Evolutionary conservation across 2,329 filamentous ascomycete species (phyloP).

Genomic region (Mollisia scopiformis): DNA sequence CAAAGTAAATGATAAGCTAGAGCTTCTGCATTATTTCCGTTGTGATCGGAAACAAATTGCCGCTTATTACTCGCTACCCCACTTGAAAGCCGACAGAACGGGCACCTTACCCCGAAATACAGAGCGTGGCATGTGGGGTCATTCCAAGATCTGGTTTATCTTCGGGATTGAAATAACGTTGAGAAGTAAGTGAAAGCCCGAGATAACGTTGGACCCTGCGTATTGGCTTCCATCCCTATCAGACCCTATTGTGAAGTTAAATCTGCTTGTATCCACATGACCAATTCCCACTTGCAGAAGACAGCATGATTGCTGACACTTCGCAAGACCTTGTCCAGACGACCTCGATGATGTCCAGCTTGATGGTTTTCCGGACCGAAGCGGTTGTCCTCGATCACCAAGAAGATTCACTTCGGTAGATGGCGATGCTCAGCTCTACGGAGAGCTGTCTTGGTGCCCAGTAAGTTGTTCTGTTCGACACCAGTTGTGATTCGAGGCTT

Average conservation of each 20-base stretch:
- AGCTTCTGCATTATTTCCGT: neutral
- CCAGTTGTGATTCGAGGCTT: neutral
- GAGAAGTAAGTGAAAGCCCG: neutral
- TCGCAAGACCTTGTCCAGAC: too few species aligned
- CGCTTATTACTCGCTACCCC: neutral
- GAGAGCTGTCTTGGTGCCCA: too few species aligned
- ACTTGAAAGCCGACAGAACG: neutral
- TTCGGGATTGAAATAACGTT: neutral
- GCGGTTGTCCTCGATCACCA: too few species aligned
- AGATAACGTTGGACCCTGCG: neutral
- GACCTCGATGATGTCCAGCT: too few species aligned
- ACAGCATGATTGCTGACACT: too few species aligned
- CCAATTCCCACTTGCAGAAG: too few species aligned
- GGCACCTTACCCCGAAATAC: neutral
- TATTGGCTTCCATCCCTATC: neutral
- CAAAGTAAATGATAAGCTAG: neutral
- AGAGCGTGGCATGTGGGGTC: neutral
- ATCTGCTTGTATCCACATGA: too few species aligned
- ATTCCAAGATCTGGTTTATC: neutral
- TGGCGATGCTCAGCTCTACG: too few species aligned
- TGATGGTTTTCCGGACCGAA: too few species aligned
- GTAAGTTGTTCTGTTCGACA: too few species aligned
- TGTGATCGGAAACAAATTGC: neutral
- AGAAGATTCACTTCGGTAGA: too few species aligned
- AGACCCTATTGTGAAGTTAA: neutral